Percentiles rank a stretch among this genome's conserved stretches.
Conservation (phyloP, 1,284 basidiomycete species). For the Fistulinella staudtii region DNA sequence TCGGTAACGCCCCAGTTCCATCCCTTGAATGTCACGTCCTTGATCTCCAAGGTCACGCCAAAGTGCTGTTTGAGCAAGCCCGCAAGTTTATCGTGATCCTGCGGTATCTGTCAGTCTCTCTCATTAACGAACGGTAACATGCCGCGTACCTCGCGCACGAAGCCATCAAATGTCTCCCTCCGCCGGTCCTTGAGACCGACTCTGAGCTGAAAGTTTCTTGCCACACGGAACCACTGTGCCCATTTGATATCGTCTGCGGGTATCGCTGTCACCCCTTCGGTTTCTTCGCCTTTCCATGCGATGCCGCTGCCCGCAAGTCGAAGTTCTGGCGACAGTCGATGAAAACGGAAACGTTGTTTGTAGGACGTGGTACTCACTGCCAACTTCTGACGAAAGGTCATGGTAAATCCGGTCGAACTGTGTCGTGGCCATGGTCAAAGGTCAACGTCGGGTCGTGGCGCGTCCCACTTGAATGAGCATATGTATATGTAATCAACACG, state of each 20-base stretch:
- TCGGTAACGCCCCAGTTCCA: conserved; percentile 99
- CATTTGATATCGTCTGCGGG: conserved; percentile 77
- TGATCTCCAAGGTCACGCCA: conserved; percentile 78
- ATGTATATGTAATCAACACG: conserved; percentile 23
- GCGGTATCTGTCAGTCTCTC: too few species aligned
- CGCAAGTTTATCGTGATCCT: conserved; percentile 83
- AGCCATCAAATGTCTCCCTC: conserved; percentile 90
- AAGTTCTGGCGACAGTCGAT: conserved; percentile 57
- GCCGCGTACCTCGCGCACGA: conserved; percentile 74
- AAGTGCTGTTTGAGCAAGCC: conserved; percentile 83
- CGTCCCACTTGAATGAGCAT: too few species aligned
- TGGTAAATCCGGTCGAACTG: conserved; percentile 85
- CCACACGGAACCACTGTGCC: conserved; percentile 89
- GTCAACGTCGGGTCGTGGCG: too few species aligned
- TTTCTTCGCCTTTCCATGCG: conserved; percentile 84
- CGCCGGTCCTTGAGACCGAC: conserved; percentile 75
- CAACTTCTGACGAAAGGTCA: conserved; percentile 67
- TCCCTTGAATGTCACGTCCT: conserved; percentile 88
- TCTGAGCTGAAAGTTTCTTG: conserved; percentile 87
- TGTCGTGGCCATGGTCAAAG: conserved; percentile 43
- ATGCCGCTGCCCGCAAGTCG: conserved; percentile 86
- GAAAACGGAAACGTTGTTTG: background rate
- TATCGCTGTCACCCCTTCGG: conserved; percentile 64
- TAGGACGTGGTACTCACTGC: conserved; percentile 61
- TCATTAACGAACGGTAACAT: background rate